Evolutionary conservation across 2,329 filamentous ascomycete genomes (phyloP).

Genomic region (Grosmannia clavigera): DNA sequence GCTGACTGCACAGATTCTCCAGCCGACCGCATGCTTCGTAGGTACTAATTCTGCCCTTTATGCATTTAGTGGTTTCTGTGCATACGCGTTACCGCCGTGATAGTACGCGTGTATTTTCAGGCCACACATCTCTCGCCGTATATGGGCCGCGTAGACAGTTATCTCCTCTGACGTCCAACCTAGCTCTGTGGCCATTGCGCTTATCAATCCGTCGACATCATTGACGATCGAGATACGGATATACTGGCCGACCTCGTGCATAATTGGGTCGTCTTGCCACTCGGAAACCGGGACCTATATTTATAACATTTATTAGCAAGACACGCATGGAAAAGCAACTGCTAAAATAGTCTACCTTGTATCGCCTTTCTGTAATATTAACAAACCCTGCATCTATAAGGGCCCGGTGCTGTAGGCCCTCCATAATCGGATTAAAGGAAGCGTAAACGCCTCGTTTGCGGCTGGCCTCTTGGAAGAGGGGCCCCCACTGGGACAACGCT

Average conservation of each 20-base stretch:
- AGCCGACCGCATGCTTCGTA: no score
- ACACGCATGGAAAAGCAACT: no score
- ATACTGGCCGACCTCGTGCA: constrained; percentile 16
- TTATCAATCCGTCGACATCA: constrained; percentile 11
- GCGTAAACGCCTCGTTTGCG: background rate
- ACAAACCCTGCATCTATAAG: background rate
- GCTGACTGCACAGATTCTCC: no score
- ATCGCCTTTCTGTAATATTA: background rate
- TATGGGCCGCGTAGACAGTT: constrained; percentile 9
- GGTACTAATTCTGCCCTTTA: no score
- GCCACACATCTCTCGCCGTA: constrained; percentile 9
- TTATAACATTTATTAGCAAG: no score
- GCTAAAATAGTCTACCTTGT: constrained; percentile 1
- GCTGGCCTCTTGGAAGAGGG: background rate
- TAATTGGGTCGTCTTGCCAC: constrained; percentile 21
- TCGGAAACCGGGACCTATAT: constrained; percentile 12
- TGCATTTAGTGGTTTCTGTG: constrained; percentile 8
- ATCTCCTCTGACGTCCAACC: constrained; percentile 13
- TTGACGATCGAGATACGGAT: constrained; percentile 1
- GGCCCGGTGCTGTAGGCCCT: background rate
- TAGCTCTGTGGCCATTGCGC: constrained; percentile 7
- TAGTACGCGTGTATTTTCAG: constrained; percentile 9
- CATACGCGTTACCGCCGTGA: constrained; percentile 4
- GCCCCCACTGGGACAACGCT: constrained; percentile 14
- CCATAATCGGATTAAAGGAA: background rate